Conservation (phyloP, 306 rosid species). For the cucumber (Cucumis sativus) region Cucumber_9930_V3 NC_026661.2:19314001-19314500, state of each 20-base stretch:
- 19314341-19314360: constrained; percentile 34
- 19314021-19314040: neutral
- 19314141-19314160: neutral
- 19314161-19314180: neutral
- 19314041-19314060: constrained; percentile 1
- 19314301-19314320: constrained; percentile 64
- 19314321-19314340: constrained; percentile 30
- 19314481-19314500: constrained; percentile 46
- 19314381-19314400: constrained; percentile 60
- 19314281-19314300: constrained; percentile 84
- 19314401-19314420: constrained; percentile 28
- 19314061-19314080: neutral
- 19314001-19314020: too few relatives aligned
- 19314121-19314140: neutral
- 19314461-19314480: constrained; percentile 66
- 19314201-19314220: constrained; percentile 56
- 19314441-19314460: constrained; percentile 48
- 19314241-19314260: constrained; percentile 70
- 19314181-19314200: constrained; percentile 7
- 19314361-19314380: constrained; percentile 43
- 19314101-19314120: neutral
- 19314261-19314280: constrained; percentile 70
- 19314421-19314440: constrained; percentile 35
- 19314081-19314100: neutral
- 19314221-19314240: constrained; percentile 29